These are phyloP conservation scores for Triticum turgidum DNA, from an alignment of 176 grass and related monocot species.

Conservation along the genomic window DNA sequence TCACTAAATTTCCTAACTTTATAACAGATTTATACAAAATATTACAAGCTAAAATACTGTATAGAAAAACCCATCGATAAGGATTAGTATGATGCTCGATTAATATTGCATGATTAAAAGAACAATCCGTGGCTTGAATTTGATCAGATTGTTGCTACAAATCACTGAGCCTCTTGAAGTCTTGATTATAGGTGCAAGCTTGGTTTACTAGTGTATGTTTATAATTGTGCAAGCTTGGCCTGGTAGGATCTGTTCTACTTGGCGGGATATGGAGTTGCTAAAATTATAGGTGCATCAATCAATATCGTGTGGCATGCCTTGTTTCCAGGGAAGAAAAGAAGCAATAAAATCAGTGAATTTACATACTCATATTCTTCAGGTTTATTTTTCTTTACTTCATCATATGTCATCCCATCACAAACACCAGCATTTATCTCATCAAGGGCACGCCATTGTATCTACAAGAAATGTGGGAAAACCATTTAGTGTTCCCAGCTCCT, in stretches of 20 bases:
- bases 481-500: constrained; percentile 16
- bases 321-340: neutral
- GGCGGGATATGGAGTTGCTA: neutral
- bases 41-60: constrained; percentile 10
- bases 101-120: neutral
- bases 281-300: constrained; percentile 3
- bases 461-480: constrained; percentile 38
- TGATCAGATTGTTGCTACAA: neutral
- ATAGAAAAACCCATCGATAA: neutral
- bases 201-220: neutral
- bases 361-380: constrained; percentile 94
- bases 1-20: neutral
- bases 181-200: neutral
- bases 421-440: constrained; percentile 94
- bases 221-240: neutral
- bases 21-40: neutral
- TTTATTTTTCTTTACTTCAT: constrained; percentile 95
- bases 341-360: constrained; percentile 9
- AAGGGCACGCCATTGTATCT: constrained; percentile 99
- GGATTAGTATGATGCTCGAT: neutral
- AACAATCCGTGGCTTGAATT: neutral
- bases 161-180: neutral
- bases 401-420: constrained; percentile 98
- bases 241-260: constrained; percentile 13
- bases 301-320: neutral